Conservation (phyloP, 1,284 basidiomycete genomes). For the Papiliotrema fonsecae region DNA sequence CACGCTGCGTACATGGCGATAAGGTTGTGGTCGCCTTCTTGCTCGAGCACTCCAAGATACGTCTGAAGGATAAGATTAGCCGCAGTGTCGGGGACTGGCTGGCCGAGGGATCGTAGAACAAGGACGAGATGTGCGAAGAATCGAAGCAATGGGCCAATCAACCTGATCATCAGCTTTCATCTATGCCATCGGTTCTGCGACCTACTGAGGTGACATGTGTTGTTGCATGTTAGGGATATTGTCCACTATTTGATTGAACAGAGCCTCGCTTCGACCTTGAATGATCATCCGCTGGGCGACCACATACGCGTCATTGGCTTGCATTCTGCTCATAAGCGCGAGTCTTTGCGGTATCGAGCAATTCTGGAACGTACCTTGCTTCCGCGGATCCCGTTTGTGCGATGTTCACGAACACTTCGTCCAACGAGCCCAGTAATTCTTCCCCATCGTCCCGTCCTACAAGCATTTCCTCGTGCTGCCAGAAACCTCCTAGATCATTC, state of each 20-base stretch:
- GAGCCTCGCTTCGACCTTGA: constrained; percentile 61
- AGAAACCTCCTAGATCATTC: constrained; percentile 45
- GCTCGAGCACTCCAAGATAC: constrained; percentile 83
- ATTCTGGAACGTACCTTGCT: constrained; percentile 40
- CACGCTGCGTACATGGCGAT: constrained; percentile 93
- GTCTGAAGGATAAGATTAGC: constrained; percentile 80
- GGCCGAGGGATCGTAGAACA: constrained; percentile 75
- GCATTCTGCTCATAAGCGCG: constrained; percentile 50
- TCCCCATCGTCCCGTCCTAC: constrained; percentile 32
- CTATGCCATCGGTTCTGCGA: constrained; percentile 5
- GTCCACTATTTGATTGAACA: constrained; percentile 69
- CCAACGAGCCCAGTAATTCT: constrained; percentile 32
- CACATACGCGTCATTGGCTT: constrained; percentile 69
- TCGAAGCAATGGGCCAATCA: constrained; percentile 54
- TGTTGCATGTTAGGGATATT: constrained; percentile 51
- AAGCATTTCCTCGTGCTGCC: constrained; percentile 36
- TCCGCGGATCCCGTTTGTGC: constrained; percentile 27
- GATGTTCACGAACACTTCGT: constrained; percentile 44
- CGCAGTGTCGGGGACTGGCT: constrained; percentile 64
- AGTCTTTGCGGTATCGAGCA: background rate
- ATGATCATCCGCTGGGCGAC: constrained; percentile 73
- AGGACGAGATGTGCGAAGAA: constrained; percentile 97
- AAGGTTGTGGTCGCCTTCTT: constrained; percentile 72
- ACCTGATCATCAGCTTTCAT: constrained; percentile 6
- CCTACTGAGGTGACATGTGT: constrained; percentile 60